Base-by-base conservation (phyloP, 441 rosid genomes). In the Macaranga tanarius region DNA sequence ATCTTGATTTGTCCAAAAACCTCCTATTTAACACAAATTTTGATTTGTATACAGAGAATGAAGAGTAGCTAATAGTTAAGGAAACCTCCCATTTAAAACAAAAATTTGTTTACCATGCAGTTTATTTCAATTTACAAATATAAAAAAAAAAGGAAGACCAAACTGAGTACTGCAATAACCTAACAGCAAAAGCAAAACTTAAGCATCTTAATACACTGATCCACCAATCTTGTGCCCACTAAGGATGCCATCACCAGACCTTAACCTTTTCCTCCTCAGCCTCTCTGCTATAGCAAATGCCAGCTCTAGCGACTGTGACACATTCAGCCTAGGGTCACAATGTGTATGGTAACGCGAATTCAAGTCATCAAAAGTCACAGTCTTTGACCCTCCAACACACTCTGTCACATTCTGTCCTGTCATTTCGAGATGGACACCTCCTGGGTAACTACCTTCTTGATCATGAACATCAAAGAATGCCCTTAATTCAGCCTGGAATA, bases 391-490 rank as follows among this genome's bases (percentile, higher is more conserved):
- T 28, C 86, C 83, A 28, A 83, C 74, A 50, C 83, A 83, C 56
- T 80, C 85, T 57, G 85, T 82, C 23, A 82, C 85, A 59, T 82
- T 79, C 79, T 82, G 85, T 20, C 85, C 83, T 1, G 85, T 82
- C 85, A 82, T 82, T 73, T 82, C 85, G 4, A 79, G 79, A 61
- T 82, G 85, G 69, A 82, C 81, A n/a, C 85, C 83, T 52, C 85
- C 85, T 2, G 85, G 83, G 59, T 77, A 73, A 76, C 80, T 82
- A 6, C 81, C 81, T 70, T 79, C 81, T 69, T 82, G 81, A 40
- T 79, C 83, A 45, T 82, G 85, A n/a, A 82, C 85, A 62, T 82
- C 85, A 57, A 82, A 82, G 77, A 82, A 82, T 23, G 85, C 85
- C 71, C 82, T 75, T 73, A 82, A 31, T 74, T 82, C 86, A 34